Conservation (phyloP, 352 stramenopile species). For the Phytophthora palmivora region DNA sequence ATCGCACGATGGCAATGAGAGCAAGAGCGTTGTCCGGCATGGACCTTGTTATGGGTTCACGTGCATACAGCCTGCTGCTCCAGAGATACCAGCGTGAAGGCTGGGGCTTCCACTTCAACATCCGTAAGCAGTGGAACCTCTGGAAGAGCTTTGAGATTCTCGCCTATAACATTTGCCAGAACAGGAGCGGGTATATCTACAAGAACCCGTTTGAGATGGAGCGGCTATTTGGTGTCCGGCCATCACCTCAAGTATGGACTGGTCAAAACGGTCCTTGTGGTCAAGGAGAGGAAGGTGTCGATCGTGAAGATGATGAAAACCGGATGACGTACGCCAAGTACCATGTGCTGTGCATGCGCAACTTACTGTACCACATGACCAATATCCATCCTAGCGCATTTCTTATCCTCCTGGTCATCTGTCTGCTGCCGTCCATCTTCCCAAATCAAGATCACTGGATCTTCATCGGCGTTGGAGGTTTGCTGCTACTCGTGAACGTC, state of each 20-base stretch:
- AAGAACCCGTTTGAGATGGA: slow-evolving; percentile 89
- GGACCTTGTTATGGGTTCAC: slow-evolving; percentile 76
- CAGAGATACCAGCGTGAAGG: slow-evolving; percentile 84
- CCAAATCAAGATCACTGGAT: slow-evolving; percentile 76
- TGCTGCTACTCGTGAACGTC: slow-evolving; percentile 70
- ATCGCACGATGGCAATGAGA: slow-evolving; percentile 42
- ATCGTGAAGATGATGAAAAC: slow-evolving; percentile 32
- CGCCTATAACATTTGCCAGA: slow-evolving; percentile 90
- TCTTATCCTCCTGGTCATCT: slow-evolving; percentile 77
- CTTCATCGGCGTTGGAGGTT: slow-evolving; percentile 67
- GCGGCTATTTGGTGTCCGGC: slow-evolving; percentile 69
- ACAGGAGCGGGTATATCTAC: slow-evolving; percentile 89
- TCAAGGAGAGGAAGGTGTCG: slow-evolving; percentile 11
- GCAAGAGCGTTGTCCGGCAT: slow-evolving; percentile 66
- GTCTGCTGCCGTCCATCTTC: slow-evolving; percentile 69
- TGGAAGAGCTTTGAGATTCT: slow-evolving; percentile 91
- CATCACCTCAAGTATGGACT: slow-evolving; percentile 14
- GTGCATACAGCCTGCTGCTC: slow-evolving; percentile 75
- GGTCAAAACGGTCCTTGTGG: not conserved
- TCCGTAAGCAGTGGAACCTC: slow-evolving; percentile 84
- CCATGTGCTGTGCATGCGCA: slow-evolving; percentile 87
- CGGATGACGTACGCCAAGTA: slow-evolving; percentile 77
- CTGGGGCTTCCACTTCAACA: slow-evolving; percentile 81
- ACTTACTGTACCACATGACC: slow-evolving; percentile 84
- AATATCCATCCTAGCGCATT: slow-evolving; percentile 83